phyloP scores from a whole-genome alignment of 2,329 filamentous ascomycete genomes.

The Alternaria sp. region DNA sequence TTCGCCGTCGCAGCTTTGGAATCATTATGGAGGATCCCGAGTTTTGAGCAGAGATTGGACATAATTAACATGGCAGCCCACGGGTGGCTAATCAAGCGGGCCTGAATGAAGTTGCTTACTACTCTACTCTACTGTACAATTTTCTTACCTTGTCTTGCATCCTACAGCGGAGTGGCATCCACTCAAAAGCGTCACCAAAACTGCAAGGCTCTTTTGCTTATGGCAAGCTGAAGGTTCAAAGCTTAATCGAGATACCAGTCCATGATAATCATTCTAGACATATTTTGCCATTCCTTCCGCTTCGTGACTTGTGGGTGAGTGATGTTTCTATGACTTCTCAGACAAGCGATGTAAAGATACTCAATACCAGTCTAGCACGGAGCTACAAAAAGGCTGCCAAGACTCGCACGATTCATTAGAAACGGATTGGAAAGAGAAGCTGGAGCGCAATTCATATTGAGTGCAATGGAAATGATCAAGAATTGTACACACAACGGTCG shows the following conservation, averaged over 20 bases:
- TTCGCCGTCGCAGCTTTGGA: constrained; percentile 2
- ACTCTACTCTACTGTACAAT: constrained; percentile 7
- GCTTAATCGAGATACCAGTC: not conserved
- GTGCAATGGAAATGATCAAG: not conserved
- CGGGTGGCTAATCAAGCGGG: not conserved
- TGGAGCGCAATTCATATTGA: not conserved
- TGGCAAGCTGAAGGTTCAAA: not conserved
- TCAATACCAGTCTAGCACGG: not conserved
- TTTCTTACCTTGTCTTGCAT: not conserved
- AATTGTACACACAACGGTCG: not conserved
- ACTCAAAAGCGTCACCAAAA: not conserved
- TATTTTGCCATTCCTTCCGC: not conserved
- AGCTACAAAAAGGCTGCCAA: not conserved
- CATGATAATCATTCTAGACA: not conserved
- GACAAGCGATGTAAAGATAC: not conserved
- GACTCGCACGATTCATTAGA: not conserved
- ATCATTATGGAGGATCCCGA: constrained; percentile 1
- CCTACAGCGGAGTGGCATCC: not conserved
- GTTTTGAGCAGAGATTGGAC: constrained; percentile 1
- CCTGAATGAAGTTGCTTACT: constrained; percentile 5
- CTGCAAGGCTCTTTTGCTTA: not conserved
- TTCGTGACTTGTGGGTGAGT: not conserved
- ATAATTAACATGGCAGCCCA: not conserved
- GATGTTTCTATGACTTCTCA: not conserved
- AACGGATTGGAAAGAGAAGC: not conserved